A percentile compares a stretch with the other conserved stretches of the same genome.
Conservation (phyloP, 805 yeast genomes). For the Zygotorulaspora danielsina region DNA sequence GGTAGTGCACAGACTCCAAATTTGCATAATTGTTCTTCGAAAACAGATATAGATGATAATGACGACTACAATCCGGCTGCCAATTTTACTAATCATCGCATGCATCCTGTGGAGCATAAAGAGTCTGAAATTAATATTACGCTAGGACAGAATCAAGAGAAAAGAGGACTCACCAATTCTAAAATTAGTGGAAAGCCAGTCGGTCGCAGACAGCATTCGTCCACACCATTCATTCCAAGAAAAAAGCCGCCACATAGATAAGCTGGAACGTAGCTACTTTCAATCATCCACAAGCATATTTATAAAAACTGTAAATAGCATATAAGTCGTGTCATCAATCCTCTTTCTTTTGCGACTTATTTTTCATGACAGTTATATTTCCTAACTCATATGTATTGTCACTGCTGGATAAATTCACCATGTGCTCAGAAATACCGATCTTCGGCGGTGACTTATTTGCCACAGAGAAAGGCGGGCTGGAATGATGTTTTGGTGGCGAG, state of each 20-base stretch:
- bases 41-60: conserved; percentile 15
- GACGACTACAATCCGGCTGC: conserved; percentile 13
- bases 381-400: conserved; percentile 6
- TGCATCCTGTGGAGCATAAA: background rate
- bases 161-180: too few relatives aligned
- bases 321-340: too few relatives aligned
- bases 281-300: background rate
- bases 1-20: too few relatives aligned
- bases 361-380: conserved; percentile 4
- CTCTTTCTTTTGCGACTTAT: conserved; percentile 10
- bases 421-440: conserved; percentile 21
- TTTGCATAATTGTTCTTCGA: too few relatives aligned
- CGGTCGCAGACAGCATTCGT: conserved; percentile 13
- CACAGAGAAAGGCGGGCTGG: conserved; percentile 15
- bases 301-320: too few relatives aligned
- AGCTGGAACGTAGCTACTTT: background rate
- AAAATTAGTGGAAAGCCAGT: conserved; percentile 1
- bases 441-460: conserved; percentile 32
- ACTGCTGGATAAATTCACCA: conserved; percentile 6
- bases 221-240: conserved; percentile 28
- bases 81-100: background rate
- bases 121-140: background rate
- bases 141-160: too few relatives aligned
- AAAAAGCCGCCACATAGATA: conserved; percentile 17
- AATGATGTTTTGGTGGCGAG: conserved; percentile 5